These are phyloP conservation scores for Glarea lozoyensis DNA, from an alignment of 495 filamentous ascomycete species.

Conservation along the genomic window DNA sequence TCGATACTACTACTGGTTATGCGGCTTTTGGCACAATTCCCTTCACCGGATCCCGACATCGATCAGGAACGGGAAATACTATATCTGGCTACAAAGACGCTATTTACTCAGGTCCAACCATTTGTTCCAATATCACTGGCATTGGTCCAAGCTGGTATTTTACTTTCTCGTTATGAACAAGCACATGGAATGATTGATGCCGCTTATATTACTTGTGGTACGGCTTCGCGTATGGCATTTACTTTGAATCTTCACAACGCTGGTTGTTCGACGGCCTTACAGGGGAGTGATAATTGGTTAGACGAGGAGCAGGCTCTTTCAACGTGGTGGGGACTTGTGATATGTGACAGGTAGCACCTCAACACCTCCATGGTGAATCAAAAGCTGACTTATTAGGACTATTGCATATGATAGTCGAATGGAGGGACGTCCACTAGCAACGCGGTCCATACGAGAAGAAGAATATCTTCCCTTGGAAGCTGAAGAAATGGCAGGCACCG, in stretches of 20 bases:
- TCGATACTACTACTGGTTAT: slow-evolving; percentile 29
- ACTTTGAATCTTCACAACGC: slow-evolving; percentile 20
- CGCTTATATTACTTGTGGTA: slow-evolving; percentile 23
- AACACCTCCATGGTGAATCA: too few species aligned
- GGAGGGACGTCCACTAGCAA: not conserved
- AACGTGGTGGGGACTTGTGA: slow-evolving; percentile 28
- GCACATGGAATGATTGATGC: slow-evolving; percentile 16
- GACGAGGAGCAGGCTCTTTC: slow-evolving; percentile 22
- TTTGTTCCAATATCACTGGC: slow-evolving; percentile 20
- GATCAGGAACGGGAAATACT: slow-evolving; percentile 19
- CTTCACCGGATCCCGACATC: slow-evolving; percentile 7
- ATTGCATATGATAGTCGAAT: not conserved
- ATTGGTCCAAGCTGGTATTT: slow-evolving; percentile 26
- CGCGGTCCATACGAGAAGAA: not conserved
- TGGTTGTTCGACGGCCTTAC: slow-evolving; percentile 7
- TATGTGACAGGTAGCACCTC: slow-evolving; percentile 23
- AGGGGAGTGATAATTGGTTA: slow-evolving; percentile 12
- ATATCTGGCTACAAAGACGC: slow-evolving; percentile 25
- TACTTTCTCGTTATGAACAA: slow-evolving; percentile 16
- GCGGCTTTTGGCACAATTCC: slow-evolving; percentile 24
- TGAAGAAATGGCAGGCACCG: not conserved
- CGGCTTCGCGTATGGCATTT: slow-evolving; percentile 20
- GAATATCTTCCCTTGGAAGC: not conserved
- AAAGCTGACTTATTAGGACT: not conserved
- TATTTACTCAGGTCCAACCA: slow-evolving; percentile 28